Conservation (phyloP, 495 filamentous ascomycete genomes). For the Massariosphaeria phaeospora region DNA sequence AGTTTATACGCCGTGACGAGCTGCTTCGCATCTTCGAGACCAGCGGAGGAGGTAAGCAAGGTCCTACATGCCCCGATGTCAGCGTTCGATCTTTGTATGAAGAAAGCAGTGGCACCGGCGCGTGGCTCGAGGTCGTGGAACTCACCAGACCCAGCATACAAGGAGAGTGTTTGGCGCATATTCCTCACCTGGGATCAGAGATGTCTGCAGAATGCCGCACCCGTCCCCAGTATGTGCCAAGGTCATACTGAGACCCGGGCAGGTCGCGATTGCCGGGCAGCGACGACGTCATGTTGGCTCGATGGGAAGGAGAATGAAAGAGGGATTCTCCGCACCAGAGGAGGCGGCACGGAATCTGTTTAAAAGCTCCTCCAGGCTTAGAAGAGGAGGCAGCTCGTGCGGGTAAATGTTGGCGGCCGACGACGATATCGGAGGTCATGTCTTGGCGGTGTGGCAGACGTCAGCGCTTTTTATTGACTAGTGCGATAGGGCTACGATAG, state of each 20-base stretch:
- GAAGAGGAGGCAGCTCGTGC: neutral
- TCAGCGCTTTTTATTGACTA: no score
- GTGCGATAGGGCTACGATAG: no score
- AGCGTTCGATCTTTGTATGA: slow-evolving; percentile 19
- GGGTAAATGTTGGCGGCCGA: neutral
- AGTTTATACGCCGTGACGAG: slow-evolving; percentile 76
- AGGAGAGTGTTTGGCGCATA: slow-evolving; percentile 27
- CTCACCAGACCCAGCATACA: slow-evolving; percentile 36
- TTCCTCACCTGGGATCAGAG: slow-evolving; percentile 86
- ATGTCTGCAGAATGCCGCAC: slow-evolving; percentile 86
- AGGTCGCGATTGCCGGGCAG: slow-evolving; percentile 80
- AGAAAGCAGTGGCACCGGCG: neutral
- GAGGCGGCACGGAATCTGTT: neutral
- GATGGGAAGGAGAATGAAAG: neutral
- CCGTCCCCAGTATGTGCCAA: slow-evolving; percentile 90
- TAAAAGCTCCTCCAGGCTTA: neutral
- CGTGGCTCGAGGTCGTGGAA: slow-evolving; percentile 22
- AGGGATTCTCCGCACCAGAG: neutral
- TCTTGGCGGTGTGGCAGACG: slow-evolving; percentile 1
- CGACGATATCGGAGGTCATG: slow-evolving; percentile 7
- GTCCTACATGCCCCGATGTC: slow-evolving; percentile 52
- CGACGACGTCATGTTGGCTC: slow-evolving; percentile 71
- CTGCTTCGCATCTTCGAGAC: slow-evolving; percentile 76
- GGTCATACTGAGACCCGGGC: slow-evolving; percentile 84
- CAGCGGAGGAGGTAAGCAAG: slow-evolving; percentile 65